These are phyloP conservation scores for Hypoxylon rickii DNA, from an alignment of 495 filamentous ascomycete genomes.

Conservation along the genomic window DNA sequence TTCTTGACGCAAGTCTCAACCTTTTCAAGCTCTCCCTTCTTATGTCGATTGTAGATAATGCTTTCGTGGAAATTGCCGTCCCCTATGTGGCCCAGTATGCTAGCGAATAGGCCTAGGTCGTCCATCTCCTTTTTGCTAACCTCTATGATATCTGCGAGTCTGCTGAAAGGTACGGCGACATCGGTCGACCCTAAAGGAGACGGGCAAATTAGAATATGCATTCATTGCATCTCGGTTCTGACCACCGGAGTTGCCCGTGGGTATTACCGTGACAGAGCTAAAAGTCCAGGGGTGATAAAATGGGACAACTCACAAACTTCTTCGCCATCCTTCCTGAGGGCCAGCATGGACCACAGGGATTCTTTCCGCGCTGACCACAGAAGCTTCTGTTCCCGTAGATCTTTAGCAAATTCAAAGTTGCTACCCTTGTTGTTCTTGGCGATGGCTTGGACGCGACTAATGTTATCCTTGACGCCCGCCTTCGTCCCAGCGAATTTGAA, in stretches of 20 bases:
- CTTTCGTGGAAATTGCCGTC: slow-evolving; percentile 91
- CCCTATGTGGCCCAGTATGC: slow-evolving; percentile 68
- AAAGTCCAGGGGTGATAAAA: too few relatives aligned
- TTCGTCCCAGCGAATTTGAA: slow-evolving; percentile 84
- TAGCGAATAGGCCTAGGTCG: slow-evolving; percentile 80
- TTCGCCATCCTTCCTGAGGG: slow-evolving; percentile 63
- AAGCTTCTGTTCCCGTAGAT: slow-evolving; percentile 66
- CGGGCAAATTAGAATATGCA: background rate
- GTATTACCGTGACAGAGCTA: too few relatives aligned
- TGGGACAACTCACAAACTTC: slow-evolving; percentile 56
- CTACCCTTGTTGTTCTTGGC: slow-evolving; percentile 64
- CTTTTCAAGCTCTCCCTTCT: slow-evolving; percentile 67
- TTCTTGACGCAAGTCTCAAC: slow-evolving; percentile 82
- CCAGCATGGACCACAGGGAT: slow-evolving; percentile 75
- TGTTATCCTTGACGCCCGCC: slow-evolving; percentile 69
- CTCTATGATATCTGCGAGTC: slow-evolving; percentile 88
- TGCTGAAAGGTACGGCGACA: slow-evolving; percentile 84
- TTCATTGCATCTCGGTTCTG: background rate
- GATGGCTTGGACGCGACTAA: slow-evolving; percentile 66
- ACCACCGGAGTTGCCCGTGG: too few relatives aligned
- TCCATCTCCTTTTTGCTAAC: slow-evolving; percentile 89
- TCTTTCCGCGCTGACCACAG: slow-evolving; percentile 81
- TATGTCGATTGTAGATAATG: slow-evolving; percentile 77
- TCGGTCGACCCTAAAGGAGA: slow-evolving; percentile 67
- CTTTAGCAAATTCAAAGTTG: slow-evolving; percentile 75